Base-by-base conservation (phyloP, 2,329 filamentous ascomycete species). In the Fusarium xylarioides region DNA sequence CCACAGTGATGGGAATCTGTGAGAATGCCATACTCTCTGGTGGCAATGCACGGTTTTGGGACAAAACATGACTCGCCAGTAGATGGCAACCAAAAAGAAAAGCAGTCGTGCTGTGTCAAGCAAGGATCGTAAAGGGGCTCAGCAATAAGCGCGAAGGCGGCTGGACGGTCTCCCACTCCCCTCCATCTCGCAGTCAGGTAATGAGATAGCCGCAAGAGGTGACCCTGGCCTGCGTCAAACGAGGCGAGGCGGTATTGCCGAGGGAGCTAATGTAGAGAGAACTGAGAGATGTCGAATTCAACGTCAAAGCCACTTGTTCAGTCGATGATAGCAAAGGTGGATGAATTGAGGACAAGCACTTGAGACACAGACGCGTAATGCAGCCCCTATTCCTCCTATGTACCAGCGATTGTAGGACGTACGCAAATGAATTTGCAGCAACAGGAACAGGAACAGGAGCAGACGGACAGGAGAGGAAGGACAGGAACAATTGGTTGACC, bases 61-160 rank as follows among this genome's bases (percentile, higher is more conserved):
- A 34, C 37, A 55, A 52, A 43, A 23, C 70, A 53, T 74, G 54
- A 71, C 62, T 68, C 54, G 54, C 66, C 37, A 38, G 42, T 15
- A 35, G 42, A 40, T 47, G 52, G 34, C 11, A 60, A 30, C 32
- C 21, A 34, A 53, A 42, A 12, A 37, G 50, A 37, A 42, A n/a
- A n/a, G 12, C 53, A 56, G 28, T 34, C 16, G 35, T 56, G 21
- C 26, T n/a, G 12, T 55, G 16, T 62, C 42, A 37, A 49, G 47
- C 42, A 30, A 40, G 57, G 38, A 47, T 28, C 42, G 18, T 37
- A 59, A 66, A 66, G 49, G 56, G 70, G 52, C 54, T 60, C 55
- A 59, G 46, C 50, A 64, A 62, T 68, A 73, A 74, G 70, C 71
- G 70, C 71, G 66, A 65, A 57, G 58, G 70, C 70, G 70, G 57